Percentiles rank a stretch among this genome's conserved stretches.
These are phyloP conservation scores for Alternaria conjuncta DNA, from an alignment of 2,329 filamentous ascomycete species.

Conservation along the genomic window DNA sequence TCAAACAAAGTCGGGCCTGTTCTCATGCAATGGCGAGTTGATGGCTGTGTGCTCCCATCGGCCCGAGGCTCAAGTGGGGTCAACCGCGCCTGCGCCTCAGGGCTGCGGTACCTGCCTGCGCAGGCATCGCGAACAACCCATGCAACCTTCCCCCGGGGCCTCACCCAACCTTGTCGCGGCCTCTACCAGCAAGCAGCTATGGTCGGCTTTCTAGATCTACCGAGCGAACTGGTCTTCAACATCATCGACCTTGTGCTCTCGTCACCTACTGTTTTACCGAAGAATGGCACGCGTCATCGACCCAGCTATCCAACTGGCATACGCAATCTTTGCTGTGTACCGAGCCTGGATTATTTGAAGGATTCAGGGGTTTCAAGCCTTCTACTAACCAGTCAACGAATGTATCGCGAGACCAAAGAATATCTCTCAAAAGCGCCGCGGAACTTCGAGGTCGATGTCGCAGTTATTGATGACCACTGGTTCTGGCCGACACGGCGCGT, in stretches of 20 bases:
- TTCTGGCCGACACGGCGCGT: constrained; percentile 1
- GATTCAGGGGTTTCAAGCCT: neutral
- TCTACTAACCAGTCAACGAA: neutral
- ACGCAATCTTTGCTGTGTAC: constrained; percentile 9
- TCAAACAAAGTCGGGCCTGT: neutral
- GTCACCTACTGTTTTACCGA: neutral
- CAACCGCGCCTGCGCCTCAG: neutral
- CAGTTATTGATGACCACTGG: neutral
- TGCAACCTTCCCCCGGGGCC: neutral
- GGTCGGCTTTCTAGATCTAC: constrained; percentile 16
- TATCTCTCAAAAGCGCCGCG: neutral
- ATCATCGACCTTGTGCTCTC: constrained; percentile 16
- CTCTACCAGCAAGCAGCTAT: constrained; percentile 3
- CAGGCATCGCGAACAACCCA: neutral
- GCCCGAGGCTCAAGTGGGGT: constrained; percentile 2
- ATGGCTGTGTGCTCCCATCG: neutral
- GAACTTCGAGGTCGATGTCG: constrained; percentile 1
- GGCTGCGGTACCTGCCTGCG: neutral
- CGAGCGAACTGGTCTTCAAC: constrained; percentile 16
- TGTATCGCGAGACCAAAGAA: neutral
- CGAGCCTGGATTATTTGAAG: neutral
- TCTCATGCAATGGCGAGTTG: neutral
- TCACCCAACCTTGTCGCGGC: neutral
- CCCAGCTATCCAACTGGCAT: neutral
- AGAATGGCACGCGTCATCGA: constrained; percentile 9